Conservation (phyloP, 2,329 filamentous ascomycete genomes). For the Diaporthe helianthi region DNA sequence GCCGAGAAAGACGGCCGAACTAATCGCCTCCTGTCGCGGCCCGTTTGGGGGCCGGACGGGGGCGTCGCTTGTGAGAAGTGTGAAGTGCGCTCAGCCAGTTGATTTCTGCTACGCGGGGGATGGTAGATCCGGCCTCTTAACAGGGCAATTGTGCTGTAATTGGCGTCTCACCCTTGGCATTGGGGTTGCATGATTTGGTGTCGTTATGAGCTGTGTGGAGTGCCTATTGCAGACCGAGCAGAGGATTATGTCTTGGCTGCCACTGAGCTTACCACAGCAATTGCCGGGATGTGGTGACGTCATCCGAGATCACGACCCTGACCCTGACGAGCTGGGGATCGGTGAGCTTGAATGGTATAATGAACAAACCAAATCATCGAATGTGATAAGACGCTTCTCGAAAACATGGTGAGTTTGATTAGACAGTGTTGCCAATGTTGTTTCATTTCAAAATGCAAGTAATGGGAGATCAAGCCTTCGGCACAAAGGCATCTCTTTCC, state of each 20-base stretch:
- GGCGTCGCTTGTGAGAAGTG: background rate
- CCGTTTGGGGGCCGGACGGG: slow-evolving; percentile 14
- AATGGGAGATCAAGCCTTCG: background rate
- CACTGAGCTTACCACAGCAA: background rate
- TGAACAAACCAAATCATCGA: background rate
- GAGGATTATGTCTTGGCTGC: too few species aligned
- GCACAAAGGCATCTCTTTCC: background rate
- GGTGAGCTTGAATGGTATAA: background rate
- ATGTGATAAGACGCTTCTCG: background rate
- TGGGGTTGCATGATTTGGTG: background rate
- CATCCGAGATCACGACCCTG: background rate
- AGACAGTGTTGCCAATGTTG: background rate
- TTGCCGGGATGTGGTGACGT: background rate
- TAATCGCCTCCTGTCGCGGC: slow-evolving; percentile 15
- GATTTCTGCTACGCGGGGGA: slow-evolving; percentile 12
- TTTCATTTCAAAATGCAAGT: background rate
- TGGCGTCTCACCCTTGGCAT: background rate
- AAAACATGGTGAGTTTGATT: background rate
- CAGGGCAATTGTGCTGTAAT: slow-evolving; percentile 8
- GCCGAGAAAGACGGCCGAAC: slow-evolving; percentile 17
- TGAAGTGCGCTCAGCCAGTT: slow-evolving; percentile 4
- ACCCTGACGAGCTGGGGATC: background rate
- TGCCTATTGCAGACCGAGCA: background rate
- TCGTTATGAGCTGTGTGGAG: background rate
- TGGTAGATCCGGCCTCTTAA: slow-evolving; percentile 14